Base-by-base conservation (phyloP, 768 basidiomycete species). In the Tricholoma furcatifolium region DNA sequence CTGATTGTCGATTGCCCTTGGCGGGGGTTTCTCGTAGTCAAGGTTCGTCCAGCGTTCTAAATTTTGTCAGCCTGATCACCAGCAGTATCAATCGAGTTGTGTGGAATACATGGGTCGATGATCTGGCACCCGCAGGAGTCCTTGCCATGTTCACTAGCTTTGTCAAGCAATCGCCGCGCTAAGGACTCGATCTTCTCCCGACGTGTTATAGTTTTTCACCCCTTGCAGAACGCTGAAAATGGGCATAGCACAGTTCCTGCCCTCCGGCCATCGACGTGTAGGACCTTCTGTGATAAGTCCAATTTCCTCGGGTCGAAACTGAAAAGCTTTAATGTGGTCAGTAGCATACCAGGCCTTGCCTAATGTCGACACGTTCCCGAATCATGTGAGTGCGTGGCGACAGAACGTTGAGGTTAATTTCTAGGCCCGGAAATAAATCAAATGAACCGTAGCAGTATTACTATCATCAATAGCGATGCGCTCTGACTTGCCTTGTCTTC, bases 281-380 rank as follows among this genome's bases (percentile, higher is more conserved):
- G 87, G 84, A 0, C 72, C 81, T 66, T 91, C 90, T 64, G 87
- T 90, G 65, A 93, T 82, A 31, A 87, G 65, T 0, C 88, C 89
- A 35, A 91, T 76, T 54, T 87, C 73, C 11, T 74, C 71, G 0
- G 77, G 69, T 0, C 76, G 74, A 36, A 91, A 63, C 9, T 73
- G 64, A 38, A 91, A 69, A 1, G 77, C 81, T 5, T 69, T 62
- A 6, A 93, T 69, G 7, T 84, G 76, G 9, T 74, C 71, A 39
- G 68, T 66, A 0, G 81, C 72, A 59, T 93, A 90, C 75, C 81
- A 0, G 80, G 73, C 30, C 91, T 77, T 5, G 79, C 24, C 74
- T 67, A 4, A 82, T 75, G 54, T 85, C 76, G 15, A 92, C 84
- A 14, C 91, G 78, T 64, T 93, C 88, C 7, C 91, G 80, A 57